A percentile compares a stretch with the other conserved stretches of the same genome.
Evolutionary conservation across 2,329 filamentous ascomycete species (phyloP).

Genomic region (Drechslerella coelobrocha): DNA sequence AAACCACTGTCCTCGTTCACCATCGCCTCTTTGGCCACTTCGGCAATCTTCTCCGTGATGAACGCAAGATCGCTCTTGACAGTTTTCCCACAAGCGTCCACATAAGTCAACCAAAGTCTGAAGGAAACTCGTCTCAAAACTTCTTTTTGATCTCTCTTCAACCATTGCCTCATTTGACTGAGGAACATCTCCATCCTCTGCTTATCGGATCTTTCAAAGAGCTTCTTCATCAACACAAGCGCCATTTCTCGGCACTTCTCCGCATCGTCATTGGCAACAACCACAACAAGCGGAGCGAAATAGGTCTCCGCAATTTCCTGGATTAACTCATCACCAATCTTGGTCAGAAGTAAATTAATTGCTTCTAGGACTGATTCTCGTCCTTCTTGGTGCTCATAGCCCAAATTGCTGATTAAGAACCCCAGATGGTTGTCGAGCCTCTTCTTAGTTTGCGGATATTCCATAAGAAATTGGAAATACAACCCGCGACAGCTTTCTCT

Average conservation of each 20-base stretch:
- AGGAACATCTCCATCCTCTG: slow-evolving; percentile 76
- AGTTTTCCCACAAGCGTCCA: slow-evolving; percentile 62
- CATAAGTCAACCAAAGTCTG: slow-evolving; percentile 82
- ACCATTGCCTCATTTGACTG: slow-evolving; percentile 74
- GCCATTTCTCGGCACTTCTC: slow-evolving; percentile 84
- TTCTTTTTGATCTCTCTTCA: slow-evolving; percentile 75
- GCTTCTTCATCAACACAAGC: slow-evolving; percentile 76
- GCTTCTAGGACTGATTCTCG: slow-evolving; percentile 92
- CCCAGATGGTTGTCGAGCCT: slow-evolving; percentile 87
- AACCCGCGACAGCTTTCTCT: slow-evolving; percentile 85
- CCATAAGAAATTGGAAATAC: slow-evolving; percentile 91
- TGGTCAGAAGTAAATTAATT: slow-evolving; percentile 82
- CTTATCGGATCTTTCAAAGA: slow-evolving; percentile 78
- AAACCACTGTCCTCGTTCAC: slow-evolving; percentile 56
- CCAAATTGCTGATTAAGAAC: slow-evolving; percentile 88
- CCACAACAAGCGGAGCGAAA: slow-evolving; percentile 84
- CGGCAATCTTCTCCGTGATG: slow-evolving; percentile 32
- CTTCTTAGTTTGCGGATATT: slow-evolving; percentile 90
- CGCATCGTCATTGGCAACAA: slow-evolving; percentile 86
- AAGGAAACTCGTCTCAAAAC: slow-evolving; percentile 75
- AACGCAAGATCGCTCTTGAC: slow-evolving; percentile 31
- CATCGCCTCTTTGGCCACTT: slow-evolving; percentile 39
- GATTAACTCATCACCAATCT: slow-evolving; percentile 79
- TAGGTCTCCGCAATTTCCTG: slow-evolving; percentile 81
- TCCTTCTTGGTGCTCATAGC: slow-evolving; percentile 87